Percentiles rank a stretch among this genome's conserved stretches.
phyloP scores from a whole-genome alignment of 2,329 filamentous ascomycete genomes.

The Penicillium palitans region DNA sequence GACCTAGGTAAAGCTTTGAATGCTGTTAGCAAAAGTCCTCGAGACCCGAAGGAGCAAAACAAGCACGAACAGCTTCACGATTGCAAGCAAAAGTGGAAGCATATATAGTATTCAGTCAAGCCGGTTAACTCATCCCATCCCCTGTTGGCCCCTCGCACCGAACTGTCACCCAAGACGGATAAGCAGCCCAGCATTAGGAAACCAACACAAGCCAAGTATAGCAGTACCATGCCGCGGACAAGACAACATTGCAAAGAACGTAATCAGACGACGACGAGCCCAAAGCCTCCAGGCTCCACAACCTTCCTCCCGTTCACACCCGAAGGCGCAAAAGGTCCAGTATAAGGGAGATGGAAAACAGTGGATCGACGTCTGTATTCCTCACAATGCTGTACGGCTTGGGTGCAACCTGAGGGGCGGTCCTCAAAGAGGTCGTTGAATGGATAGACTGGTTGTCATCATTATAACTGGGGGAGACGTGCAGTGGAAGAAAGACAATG shows the following conservation, averaged over 20 bases:
- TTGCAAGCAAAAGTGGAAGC: slow-evolving; percentile 17
- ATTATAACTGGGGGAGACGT: slow-evolving; percentile 37
- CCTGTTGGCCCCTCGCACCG: slow-evolving; percentile 34
- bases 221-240: slow-evolving; percentile 19
- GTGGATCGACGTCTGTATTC: slow-evolving; percentile 27
- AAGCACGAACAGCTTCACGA: slow-evolving; percentile 3
- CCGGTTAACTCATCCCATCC: slow-evolving; percentile 48
- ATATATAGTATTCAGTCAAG: slow-evolving; percentile 37
- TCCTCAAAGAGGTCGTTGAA: slow-evolving; percentile 55
- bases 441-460: slow-evolving; percentile 65
- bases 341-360: slow-evolving; percentile 44
- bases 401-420: slow-evolving; percentile 38
- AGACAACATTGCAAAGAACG: slow-evolving; percentile 21
- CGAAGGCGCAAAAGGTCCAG: slow-evolving; percentile 39
- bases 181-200: slow-evolving; percentile 27
- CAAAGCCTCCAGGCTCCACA: slow-evolving; percentile 39
- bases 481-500: slow-evolving; percentile 15
- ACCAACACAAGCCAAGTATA: slow-evolving; percentile 40
- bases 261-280: slow-evolving; percentile 28
- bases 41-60: neutral
- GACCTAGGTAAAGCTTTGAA: slow-evolving; percentile 9
- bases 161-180: slow-evolving; percentile 43
- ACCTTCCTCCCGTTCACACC: slow-evolving; percentile 42
- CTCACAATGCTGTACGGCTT: slow-evolving; percentile 19
- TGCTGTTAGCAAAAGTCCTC: slow-evolving; percentile 19